Base-by-base conservation (phyloP, 176 grass and related monocot species). In the Ampelocalamus luodianensis region DNA sequence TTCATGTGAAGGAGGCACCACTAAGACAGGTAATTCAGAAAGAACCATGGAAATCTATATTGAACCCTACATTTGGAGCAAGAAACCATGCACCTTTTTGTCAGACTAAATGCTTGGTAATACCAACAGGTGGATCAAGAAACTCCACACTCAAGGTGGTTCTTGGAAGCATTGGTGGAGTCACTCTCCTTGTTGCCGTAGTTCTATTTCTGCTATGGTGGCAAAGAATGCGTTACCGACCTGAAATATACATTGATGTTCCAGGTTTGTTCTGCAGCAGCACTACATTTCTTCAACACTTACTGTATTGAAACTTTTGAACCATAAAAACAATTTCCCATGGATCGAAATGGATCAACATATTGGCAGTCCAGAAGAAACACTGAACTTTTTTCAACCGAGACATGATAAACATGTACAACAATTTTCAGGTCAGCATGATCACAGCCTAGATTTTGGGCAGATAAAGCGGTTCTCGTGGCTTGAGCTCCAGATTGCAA, bases 391-490 rank as follows among this genome's bases (percentile, higher is more conserved):
- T 26, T 85, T 77, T 71, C 45, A 80, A 49, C 64, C 22, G 4
- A 78, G 24, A 78, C 1, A 49, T 71, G 37, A 82, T 59, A 37
- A 86, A 59, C 23, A 79, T 79, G 18, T 68, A 24, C 29, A 79
- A 68, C 32, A 50, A 54, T 80, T 72, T 73, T 39, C 78, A 95
- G 96, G 93, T 84, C 89, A 95, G 77, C 75, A 88, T 77, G 92
- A 95, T 68, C 87, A 79, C 32, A 95, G n/a, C 54, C 76, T 98
- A 71, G 87, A 78, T 18, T 86, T 99, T 48, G 96, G 96, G 45
- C 93, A 99, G 79, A 89, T 99, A 88, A 94, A 96, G 71, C 83
- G 86, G 67, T 99, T 99, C 74, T 79, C 86, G 38, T 99, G 78
- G 86, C 27, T 86, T 32, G 91, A 96, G 60, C 86, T 99, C 43